These are phyloP conservation scores for Cymbopogon flexuosus DNA, from an alignment of 202 grass and related monocot species.

Conservation along the genomic window DNA sequence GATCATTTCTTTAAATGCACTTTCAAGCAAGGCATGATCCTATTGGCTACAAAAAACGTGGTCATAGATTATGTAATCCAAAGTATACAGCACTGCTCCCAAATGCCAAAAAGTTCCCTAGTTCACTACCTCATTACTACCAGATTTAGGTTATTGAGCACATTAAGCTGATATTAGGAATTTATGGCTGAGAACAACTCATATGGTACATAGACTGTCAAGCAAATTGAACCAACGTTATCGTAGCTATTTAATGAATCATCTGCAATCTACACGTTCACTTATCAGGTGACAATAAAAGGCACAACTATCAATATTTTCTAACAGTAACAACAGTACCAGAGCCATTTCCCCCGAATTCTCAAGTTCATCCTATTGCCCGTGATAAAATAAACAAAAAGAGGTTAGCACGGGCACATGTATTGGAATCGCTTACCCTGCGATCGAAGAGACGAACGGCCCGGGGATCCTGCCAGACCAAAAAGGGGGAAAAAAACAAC, in stretches of 20 bases:
- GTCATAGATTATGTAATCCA: background rate
- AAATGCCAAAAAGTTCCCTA: conserved; percentile 1
- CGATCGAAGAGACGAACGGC: conserved; percentile 80
- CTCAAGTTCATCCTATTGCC: background rate
- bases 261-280: background rate
- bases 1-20: background rate
- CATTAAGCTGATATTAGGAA: background rate
- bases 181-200: background rate
- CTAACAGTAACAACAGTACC: background rate
- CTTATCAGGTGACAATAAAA: background rate
- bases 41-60: background rate
- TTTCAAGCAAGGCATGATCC: background rate
- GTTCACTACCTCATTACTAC: background rate
- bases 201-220: background rate
- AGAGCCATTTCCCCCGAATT: background rate
- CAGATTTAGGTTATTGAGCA: background rate
- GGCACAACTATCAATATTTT: background rate
- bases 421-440: conserved; percentile 49
- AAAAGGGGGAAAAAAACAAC: background rate
- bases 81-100: background rate
- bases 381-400: conserved; percentile 1
- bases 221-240: background rate
- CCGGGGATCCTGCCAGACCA: conserved; percentile 53
- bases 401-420: background rate
- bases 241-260: background rate